phyloP scores from a whole-genome alignment of 805 yeast genomes.

The Teunomyces lycoperdinae region DNA sequence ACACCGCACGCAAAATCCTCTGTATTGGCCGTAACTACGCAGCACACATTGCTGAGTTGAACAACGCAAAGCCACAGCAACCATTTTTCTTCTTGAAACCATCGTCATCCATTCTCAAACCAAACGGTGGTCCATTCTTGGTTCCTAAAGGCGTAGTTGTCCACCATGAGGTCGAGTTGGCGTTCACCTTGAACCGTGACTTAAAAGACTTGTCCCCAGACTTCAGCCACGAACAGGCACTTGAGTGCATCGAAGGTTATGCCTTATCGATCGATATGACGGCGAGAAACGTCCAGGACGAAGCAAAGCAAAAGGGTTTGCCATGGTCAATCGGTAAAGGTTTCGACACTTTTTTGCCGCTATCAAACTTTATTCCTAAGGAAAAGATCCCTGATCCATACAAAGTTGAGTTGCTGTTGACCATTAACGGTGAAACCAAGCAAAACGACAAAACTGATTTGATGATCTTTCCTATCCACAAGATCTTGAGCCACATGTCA shows the following conservation, averaged over 20 bases:
- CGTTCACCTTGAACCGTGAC: slow-evolving; percentile 64
- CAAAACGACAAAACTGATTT: slow-evolving; percentile 76
- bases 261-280: slow-evolving; percentile 91
- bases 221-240: slow-evolving; percentile 64
- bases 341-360: slow-evolving; percentile 91
- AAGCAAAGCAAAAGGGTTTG: slow-evolving; percentile 86
- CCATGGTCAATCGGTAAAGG: slow-evolving; percentile 99
- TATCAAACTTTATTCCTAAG: slow-evolving; percentile 73
- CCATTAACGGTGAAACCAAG: slow-evolving; percentile 64
- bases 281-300: slow-evolving; percentile 93
- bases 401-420: slow-evolving; percentile 58
- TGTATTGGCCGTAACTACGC: slow-evolving; percentile 97
- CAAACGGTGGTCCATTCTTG: slow-evolving; percentile 67
- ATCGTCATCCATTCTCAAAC: slow-evolving; percentile 63
- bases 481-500: slow-evolving; percentile 76
- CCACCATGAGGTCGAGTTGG: slow-evolving; percentile 94
- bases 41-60: slow-evolving; percentile 90
- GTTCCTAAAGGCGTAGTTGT: slow-evolving; percentile 78
- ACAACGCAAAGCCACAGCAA: slow-evolving; percentile 73
- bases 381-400: slow-evolving; percentile 67
- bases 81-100: slow-evolving; percentile 96
- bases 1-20: slow-evolving; percentile 70
- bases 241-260: slow-evolving; percentile 80
- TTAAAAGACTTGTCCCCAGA: slow-evolving; percentile 59
- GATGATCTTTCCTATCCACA: slow-evolving; percentile 87